Conservation (phyloP, 352 stramenopile genomes). For the Elongisporangium prolatum region DNA sequence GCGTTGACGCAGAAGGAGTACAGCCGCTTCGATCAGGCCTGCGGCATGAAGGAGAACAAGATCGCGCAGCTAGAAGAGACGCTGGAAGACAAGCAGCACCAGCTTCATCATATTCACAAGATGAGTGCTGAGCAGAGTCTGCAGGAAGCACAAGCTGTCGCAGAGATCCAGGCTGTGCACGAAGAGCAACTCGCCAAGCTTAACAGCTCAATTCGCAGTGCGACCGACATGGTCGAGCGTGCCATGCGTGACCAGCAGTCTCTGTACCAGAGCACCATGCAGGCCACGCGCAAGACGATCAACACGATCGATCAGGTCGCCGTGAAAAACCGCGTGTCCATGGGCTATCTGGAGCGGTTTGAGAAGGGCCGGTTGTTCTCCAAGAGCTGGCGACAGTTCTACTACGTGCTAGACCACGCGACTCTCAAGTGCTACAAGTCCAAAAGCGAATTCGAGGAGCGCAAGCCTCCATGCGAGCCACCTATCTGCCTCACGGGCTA, state of each 20-base stretch:
- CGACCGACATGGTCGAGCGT: slow-evolving; percentile 36
- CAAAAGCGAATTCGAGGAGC: slow-evolving; percentile 69
- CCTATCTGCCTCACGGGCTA: slow-evolving; percentile 61
- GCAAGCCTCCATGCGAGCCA: slow-evolving; percentile 36
- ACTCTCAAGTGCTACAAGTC: slow-evolving; percentile 71
- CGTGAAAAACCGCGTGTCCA: slow-evolving; percentile 56
- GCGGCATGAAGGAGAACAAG: slow-evolving; percentile 39
- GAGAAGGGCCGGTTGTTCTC: slow-evolving; percentile 71
- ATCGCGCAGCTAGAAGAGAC: slow-evolving; percentile 45
- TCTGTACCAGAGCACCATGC: slow-evolving; percentile 75
- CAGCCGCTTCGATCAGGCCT: slow-evolving; percentile 49
- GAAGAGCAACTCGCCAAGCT: slow-evolving; percentile 33
- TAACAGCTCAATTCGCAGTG: slow-evolving; percentile 29
- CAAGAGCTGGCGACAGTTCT: slow-evolving; percentile 77
- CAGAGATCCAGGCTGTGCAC: slow-evolving; percentile 38
- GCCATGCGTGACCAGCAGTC: slow-evolving; percentile 54
- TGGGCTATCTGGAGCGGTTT: slow-evolving; percentile 70
- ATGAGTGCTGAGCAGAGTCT: slow-evolving; percentile 40
- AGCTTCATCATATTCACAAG: slow-evolving; percentile 40
- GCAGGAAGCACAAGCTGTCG: slow-evolving; percentile 45
- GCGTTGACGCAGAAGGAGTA: slow-evolving; percentile 50
- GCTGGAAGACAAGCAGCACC: slow-evolving; percentile 38
- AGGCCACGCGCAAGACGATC: slow-evolving; percentile 66
- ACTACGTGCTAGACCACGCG: slow-evolving; percentile 63
- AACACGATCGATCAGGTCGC: slow-evolving; percentile 71